A percentile compares a stretch with the other conserved stretches of the same genome.
Conservation (phyloP, 306 rosid species). For the Sophora flavescens region DNA sequence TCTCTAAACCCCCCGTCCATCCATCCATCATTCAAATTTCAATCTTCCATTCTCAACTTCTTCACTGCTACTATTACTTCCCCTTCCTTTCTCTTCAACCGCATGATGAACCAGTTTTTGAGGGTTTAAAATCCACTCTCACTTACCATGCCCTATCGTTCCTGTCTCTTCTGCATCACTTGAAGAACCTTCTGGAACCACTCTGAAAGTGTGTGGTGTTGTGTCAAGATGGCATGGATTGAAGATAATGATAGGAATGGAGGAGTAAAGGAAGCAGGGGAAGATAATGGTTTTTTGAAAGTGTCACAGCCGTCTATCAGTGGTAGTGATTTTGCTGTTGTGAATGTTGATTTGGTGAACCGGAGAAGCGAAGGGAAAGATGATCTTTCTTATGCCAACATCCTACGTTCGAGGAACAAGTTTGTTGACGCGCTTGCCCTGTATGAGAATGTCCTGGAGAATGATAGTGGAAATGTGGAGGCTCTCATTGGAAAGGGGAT, state of each 20-base stretch:
- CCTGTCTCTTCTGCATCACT: neutral
- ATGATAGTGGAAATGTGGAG: constrained; percentile 72
- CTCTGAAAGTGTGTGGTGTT: constrained; percentile 36
- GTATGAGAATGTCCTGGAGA: constrained; percentile 74
- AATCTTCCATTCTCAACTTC: no score
- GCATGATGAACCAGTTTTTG: neutral
- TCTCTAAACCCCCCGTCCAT: no score
- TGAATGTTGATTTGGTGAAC: constrained; percentile 39
- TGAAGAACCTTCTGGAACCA: constrained; percentile 37
- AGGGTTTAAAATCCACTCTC: constrained; percentile 10
- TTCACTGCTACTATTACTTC: neutral
- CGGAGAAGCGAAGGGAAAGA: constrained; percentile 71
- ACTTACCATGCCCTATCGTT: constrained; percentile 17
- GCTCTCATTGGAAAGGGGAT: constrained; percentile 96
- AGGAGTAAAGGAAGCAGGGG: constrained; percentile 57
- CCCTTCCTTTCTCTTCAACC: constrained; percentile 7
- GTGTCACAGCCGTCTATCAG: constrained; percentile 62
- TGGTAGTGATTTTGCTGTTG: constrained; percentile 52
- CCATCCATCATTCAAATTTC: no score
- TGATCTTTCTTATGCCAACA: constrained; percentile 74
- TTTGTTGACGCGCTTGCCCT: constrained; percentile 81
- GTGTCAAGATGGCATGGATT: constrained; percentile 67
- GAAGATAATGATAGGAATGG: constrained; percentile 66
- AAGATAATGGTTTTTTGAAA: constrained; percentile 81
- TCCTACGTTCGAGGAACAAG: constrained; percentile 89